A percentile compares a stretch with the other conserved stretches of the same genome.
phyloP scores from a whole-genome alignment of 768 basidiomycete species.

The Lenzites betulinus region DNA sequence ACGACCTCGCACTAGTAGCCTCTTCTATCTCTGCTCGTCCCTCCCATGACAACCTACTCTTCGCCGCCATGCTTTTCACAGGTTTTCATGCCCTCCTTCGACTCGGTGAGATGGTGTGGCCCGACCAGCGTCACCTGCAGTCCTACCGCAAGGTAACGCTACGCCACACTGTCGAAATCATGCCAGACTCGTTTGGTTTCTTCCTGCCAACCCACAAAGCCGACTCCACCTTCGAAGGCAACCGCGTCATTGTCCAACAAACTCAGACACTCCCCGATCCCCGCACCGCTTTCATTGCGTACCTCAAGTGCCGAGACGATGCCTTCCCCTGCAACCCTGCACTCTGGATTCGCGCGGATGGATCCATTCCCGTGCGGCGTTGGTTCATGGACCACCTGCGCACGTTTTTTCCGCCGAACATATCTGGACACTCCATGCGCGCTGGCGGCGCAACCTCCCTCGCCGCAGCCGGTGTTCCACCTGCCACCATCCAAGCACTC shows the following conservation, averaged over 20 bases:
- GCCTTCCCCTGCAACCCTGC: not conserved
- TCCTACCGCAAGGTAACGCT: not conserved
- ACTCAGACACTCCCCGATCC: not conserved
- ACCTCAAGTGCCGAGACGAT: not conserved
- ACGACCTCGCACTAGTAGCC: not conserved
- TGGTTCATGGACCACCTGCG: not conserved
- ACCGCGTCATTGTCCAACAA: not conserved
- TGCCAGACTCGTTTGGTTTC: not conserved
- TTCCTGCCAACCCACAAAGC: not conserved
- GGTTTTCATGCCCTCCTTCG: not conserved
- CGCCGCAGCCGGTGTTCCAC: not conserved
- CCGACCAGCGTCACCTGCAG: not conserved
- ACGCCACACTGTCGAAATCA: not conserved
- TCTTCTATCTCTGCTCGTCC: not conserved
- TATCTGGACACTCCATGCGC: not conserved
- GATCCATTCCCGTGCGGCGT: not conserved
- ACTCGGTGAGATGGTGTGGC: not conserved
- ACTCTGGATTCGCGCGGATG: not conserved
- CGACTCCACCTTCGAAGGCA: not conserved
- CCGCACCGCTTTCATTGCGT: not conserved
- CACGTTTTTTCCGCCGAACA: not conserved
- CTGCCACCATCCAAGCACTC: not conserved
- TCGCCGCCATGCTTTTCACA: not conserved
- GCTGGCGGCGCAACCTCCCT: not conserved
- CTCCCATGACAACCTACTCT: not conserved